phyloP scores from a whole-genome alignment of 768 basidiomycete species.

The Lactifluus pinguis region DNA sequence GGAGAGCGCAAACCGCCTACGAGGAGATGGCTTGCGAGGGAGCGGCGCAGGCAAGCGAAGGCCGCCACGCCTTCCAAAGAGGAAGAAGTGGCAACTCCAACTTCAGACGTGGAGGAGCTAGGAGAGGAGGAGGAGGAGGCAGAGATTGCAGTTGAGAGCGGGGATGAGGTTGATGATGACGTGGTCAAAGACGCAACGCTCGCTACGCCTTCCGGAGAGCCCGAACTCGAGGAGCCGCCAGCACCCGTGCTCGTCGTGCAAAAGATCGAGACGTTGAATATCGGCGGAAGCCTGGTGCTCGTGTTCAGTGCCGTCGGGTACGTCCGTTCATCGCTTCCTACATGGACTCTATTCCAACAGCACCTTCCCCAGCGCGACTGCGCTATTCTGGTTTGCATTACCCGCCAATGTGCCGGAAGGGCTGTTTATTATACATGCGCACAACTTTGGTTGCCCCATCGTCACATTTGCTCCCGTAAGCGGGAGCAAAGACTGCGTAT shows the following conservation, averaged over 20 bases:
- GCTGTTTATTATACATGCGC: conserved; percentile 19
- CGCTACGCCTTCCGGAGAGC: neutral
- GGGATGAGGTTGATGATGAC: conserved; percentile 20
- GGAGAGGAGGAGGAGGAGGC: neutral
- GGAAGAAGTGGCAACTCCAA: neutral
- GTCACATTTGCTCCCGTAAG: conserved; percentile 42
- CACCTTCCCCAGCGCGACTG: conserved; percentile 45
- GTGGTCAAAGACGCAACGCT: neutral
- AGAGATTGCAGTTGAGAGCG: conserved; percentile 22
- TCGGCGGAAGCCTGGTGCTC: conserved; percentile 31
- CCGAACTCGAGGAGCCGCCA: neutral
- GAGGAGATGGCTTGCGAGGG: conserved; percentile 14
- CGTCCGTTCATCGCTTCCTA: conserved; percentile 20
- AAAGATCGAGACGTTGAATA: conserved; percentile 27
- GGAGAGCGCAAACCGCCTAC: conserved; percentile 18
- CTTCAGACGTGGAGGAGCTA: neutral
- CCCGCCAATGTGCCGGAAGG: neutral
- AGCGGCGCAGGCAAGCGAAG: conserved; percentile 19
- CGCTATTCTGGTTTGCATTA: conserved; percentile 46
- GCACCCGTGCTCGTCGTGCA: conserved; percentile 6
- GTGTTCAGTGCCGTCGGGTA: conserved; percentile 72
- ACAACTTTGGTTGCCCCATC: conserved; percentile 51
- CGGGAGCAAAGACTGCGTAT: conserved; percentile 30
- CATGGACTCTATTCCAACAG: neutral
- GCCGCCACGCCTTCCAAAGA: neutral